phyloP scores from a whole-genome alignment of 495 filamentous ascomycete genomes.

The Penicillium maclennaniae region DNA sequence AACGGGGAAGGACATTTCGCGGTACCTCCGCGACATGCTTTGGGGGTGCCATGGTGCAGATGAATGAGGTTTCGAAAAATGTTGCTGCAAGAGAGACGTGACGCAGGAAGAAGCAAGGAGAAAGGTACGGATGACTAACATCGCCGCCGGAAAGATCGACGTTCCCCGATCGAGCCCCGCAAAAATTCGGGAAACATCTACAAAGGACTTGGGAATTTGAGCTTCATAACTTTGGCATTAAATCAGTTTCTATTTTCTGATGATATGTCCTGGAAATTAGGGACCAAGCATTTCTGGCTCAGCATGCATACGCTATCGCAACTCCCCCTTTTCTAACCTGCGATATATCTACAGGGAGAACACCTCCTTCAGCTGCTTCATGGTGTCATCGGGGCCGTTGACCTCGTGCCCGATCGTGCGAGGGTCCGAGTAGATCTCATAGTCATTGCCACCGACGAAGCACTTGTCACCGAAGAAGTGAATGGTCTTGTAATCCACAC shows the following conservation, averaged over 20 bases:
- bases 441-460: slow-evolving; percentile 84
- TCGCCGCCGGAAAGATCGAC: slow-evolving; percentile 20
- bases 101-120: slow-evolving; percentile 8
- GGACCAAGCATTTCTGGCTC: not conserved
- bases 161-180: slow-evolving; percentile 9
- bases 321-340: slow-evolving; percentile 4
- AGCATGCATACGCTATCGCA: slow-evolving; percentile 15
- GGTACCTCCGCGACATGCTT: slow-evolving; percentile 40
- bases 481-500: slow-evolving; percentile 75
- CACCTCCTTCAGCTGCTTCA: slow-evolving; percentile 67
- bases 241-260: not conserved
- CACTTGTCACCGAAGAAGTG: slow-evolving; percentile 99
- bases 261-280: not conserved
- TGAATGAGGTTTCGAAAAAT: not conserved
- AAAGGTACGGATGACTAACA: slow-evolving; percentile 21
- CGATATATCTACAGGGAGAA: slow-evolving; percentile 60
- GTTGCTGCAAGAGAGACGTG: not conserved
- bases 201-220: not conserved
- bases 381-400: slow-evolving; percentile 74
- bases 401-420: slow-evolving; percentile 84
- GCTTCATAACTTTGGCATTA: slow-evolving; percentile 8
- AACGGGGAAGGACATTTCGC: slow-evolving; percentile 39
- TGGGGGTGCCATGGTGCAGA: slow-evolving; percentile 30
- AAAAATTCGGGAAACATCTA: slow-evolving; percentile 12
- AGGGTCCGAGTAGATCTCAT: slow-evolving; percentile 81